Conservation (phyloP, 1,284 basidiomycete species). For the Ceratorhiza oryzae-sativae region DNA sequence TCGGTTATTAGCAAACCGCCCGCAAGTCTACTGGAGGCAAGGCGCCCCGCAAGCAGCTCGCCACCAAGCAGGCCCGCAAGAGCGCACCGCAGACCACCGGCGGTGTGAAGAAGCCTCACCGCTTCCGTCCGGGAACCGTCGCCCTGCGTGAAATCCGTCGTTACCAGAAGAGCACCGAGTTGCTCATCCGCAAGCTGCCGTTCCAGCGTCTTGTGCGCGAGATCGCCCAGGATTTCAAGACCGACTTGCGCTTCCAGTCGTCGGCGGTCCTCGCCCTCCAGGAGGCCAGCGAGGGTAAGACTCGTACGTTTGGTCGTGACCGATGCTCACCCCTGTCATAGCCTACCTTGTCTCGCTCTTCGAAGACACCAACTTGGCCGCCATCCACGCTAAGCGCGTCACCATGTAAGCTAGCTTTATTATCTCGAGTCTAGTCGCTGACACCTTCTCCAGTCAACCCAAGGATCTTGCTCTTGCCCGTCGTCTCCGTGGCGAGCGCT, state of each 20-base stretch:
- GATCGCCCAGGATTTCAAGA: constrained; percentile 61
- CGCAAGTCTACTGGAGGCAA: constrained; percentile 87
- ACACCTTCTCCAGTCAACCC: constrained; percentile 65
- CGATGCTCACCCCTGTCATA: not conserved
- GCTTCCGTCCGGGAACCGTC: constrained; percentile 73
- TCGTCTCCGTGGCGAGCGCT: constrained; percentile 70
- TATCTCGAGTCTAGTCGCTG: not conserved
- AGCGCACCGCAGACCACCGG: constrained; percentile 80
- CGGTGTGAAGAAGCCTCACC: constrained; percentile 82
- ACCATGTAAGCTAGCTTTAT: constrained; percentile 56
- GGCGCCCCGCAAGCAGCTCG: constrained; percentile 88
- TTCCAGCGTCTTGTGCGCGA: constrained; percentile 79
- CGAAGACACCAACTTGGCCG: constrained; percentile 89
- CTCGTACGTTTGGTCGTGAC: too few species aligned
- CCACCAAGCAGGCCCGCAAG: constrained; percentile 89
- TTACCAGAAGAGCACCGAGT: constrained; percentile 83
- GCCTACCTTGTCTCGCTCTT: constrained; percentile 90
- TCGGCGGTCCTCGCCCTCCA: constrained; percentile 80
- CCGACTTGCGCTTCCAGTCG: constrained; percentile 82
- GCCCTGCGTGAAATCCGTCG: constrained; percentile 84
- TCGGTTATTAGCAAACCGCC: constrained; percentile 69
- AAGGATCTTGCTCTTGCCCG: constrained; percentile 76
- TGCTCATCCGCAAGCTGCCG: constrained; percentile 77
- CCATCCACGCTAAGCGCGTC: constrained; percentile 91
- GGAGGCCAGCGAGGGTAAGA: constrained; percentile 73